These are phyloP conservation scores for Nigrospora osmanthi DNA, from an alignment of 2,329 filamentous ascomycete species.

Conservation along the genomic window DNA sequence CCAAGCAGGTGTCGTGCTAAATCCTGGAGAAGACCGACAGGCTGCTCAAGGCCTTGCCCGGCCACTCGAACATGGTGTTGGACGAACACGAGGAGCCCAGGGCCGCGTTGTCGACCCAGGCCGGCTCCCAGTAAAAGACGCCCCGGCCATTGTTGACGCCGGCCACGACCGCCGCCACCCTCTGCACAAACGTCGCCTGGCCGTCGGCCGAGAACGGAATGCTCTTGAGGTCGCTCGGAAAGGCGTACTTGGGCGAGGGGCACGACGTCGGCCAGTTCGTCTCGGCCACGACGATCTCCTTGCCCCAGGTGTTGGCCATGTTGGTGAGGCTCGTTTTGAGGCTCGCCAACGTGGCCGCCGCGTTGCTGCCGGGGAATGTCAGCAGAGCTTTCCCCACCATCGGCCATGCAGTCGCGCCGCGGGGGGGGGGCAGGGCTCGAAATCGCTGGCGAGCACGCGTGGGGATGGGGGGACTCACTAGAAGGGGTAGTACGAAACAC, in stretches of 20 bases:
- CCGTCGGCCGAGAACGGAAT: conserved; percentile 58
- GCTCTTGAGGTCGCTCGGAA: conserved; percentile 49
- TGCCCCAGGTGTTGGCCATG: conserved; percentile 54
- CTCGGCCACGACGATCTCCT: conserved; percentile 62
- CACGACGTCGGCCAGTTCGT: conserved; percentile 63
- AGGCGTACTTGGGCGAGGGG: conserved; percentile 46
- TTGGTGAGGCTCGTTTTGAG: conserved; percentile 48
- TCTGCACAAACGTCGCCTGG: conserved; percentile 53
- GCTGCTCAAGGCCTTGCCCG: conserved; percentile 47
- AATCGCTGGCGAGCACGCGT: background rate
- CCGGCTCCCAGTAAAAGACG: conserved; percentile 68
- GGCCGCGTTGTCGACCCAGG: conserved; percentile 58
- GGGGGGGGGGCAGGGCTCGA: background rate
- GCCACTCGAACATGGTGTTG: conserved; percentile 53
- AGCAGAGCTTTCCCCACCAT: conserved; percentile 3
- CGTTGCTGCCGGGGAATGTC: conserved; percentile 23
- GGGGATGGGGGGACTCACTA: conserved; percentile 30
- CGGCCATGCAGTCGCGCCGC: too few species aligned
- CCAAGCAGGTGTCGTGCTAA: conserved; percentile 12
- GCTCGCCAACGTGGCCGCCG: conserved; percentile 47
- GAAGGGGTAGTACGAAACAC: conserved; percentile 68
- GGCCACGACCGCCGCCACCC: conserved; percentile 48
- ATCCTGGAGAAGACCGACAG: conserved; percentile 46
- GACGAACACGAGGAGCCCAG: conserved; percentile 59
- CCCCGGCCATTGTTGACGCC: conserved; percentile 47